Conservation (phyloP, 2,329 filamentous ascomycete species). For the Claviceps maximensis region DNA sequence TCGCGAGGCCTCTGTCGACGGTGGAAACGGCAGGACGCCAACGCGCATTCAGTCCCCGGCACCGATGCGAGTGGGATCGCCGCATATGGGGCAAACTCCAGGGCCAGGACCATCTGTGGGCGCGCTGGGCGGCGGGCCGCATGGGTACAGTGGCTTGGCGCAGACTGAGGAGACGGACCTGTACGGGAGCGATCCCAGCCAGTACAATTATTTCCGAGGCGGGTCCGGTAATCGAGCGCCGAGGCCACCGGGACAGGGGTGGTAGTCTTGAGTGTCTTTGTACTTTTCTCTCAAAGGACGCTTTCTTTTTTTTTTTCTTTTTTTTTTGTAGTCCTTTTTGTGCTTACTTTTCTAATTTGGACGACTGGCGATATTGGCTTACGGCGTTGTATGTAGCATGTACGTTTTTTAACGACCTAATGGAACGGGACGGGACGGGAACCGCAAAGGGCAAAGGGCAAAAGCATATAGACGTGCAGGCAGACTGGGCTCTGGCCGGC, state of each 20-base stretch:
- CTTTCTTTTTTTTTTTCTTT: background rate
- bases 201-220: slow-evolving; percentile 45
- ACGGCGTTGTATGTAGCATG: background rate
- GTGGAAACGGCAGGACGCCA: slow-evolving; percentile 12
- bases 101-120: slow-evolving; percentile 31
- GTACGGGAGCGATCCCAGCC: slow-evolving; percentile 28
- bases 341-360: background rate
- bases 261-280: slow-evolving; percentile 13
- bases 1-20: slow-evolving; percentile 13
- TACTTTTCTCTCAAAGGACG: no score
- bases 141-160: slow-evolving; percentile 46
- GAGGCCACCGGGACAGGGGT: slow-evolving; percentile 25
- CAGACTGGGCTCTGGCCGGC: background rate
- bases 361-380: background rate
- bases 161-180: slow-evolving; percentile 34
- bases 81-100: background rate
- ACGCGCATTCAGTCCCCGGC: slow-evolving; percentile 9
- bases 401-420: background rate
- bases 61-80: slow-evolving; percentile 1
- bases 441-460: background rate
- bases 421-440: no score
- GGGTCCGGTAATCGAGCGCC: slow-evolving; percentile 13
- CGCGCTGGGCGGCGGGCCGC: slow-evolving; percentile 43
- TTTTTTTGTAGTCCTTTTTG: background rate
- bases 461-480: background rate